Evolutionary conservation across 129 eudicot genomes (phyloP).

Genomic region (Artemisia annua): DNA sequence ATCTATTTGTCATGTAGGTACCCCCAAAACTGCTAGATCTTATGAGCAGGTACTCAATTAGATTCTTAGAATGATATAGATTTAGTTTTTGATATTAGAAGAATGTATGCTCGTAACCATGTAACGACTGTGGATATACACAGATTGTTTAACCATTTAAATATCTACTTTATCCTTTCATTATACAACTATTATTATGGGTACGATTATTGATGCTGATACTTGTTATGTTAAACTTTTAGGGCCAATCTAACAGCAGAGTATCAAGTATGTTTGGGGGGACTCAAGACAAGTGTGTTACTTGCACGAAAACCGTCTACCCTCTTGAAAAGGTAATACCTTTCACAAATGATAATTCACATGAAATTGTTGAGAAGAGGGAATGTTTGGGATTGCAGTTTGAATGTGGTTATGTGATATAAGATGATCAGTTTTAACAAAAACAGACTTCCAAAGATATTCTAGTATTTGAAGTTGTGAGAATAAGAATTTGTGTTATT

Average conservation of each 20-base stretch:
- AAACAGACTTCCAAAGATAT: too few relatives aligned
- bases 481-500: too few relatives aligned
- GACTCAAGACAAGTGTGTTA: slow-evolving; percentile 68
- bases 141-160: background rate
- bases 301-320: slow-evolving; percentile 78
- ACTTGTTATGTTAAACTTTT: slow-evolving; percentile 18
- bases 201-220: slow-evolving; percentile 2
- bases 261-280: slow-evolving; percentile 71
- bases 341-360: background rate
- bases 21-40: slow-evolving; percentile 61
- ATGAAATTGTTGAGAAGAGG: background rate
- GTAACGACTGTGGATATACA: background rate
- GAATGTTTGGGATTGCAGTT: too few relatives aligned
- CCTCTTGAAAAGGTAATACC: slow-evolving; percentile 62
- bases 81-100: background rate
- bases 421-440: too few relatives aligned
- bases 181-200: background rate
- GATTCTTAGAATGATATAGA: background rate
- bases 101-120: too few relatives aligned
- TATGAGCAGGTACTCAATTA: slow-evolving; percentile 49
- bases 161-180: background rate
- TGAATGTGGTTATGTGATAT: too few relatives aligned
- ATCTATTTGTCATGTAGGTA: slow-evolving; percentile 35
- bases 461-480: background rate
- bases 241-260: slow-evolving; percentile 62